These are phyloP conservation scores for Thelephora ganbajun DNA, from an alignment of 768 basidiomycete genomes.

Conservation along the genomic window DNA sequence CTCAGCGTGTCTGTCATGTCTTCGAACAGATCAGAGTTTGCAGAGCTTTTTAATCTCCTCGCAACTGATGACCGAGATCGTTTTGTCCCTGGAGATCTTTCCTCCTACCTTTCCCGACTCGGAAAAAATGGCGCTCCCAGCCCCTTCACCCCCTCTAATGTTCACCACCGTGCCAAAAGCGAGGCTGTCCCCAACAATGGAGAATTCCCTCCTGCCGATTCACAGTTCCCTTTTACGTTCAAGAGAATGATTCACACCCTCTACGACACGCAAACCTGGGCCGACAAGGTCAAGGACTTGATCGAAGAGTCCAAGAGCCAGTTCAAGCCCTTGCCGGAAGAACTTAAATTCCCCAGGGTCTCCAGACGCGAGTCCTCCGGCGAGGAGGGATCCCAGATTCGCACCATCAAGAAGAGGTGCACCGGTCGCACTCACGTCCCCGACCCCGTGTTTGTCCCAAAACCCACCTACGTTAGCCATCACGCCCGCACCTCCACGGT, in stretches of 20 bases:
- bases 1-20: background rate
- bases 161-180: background rate
- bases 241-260: background rate
- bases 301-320: background rate
- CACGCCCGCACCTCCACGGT: background rate
- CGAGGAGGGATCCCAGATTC: background rate
- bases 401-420: background rate
- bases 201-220: background rate
- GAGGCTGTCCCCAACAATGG: background rate
- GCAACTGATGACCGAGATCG: background rate
- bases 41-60: background rate
- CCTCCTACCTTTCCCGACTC: background rate
- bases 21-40: background rate
- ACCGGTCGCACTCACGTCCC: background rate
- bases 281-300: background rate
- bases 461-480: background rate
- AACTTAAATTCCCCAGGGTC: background rate
- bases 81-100: background rate
- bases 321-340: background rate
- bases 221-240: background rate
- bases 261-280: background rate
- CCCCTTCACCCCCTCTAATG: no score
- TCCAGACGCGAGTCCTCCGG: background rate
- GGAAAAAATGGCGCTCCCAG: background rate
- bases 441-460: background rate